Base-by-base conservation (phyloP, 75 land plant species). In the Selaginella tamariscina region DNA sequence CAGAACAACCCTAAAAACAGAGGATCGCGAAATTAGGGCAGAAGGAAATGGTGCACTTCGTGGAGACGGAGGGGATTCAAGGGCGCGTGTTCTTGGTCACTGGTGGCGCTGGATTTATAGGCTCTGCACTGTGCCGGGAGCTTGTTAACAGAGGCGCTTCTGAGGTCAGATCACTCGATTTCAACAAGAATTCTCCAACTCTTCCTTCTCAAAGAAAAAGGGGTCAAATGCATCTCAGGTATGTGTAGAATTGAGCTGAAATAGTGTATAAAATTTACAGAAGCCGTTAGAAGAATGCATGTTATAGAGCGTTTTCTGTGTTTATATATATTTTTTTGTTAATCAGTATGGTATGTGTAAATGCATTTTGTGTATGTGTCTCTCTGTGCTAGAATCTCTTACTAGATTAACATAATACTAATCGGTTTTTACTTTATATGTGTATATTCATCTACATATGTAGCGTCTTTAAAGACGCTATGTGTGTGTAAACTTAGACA, bases 61-160 rank as follows among this genome's bases (percentile, higher is more conserved):
- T 68, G 49, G 89, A 84, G 79, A 86, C 77, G 66, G 97, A 92
- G 64, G 97, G 97, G 33, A 92, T 92, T 5, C 89, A 92, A 60
- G 94, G 87, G 54, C 83, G 77, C 0, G 70, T 69, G 2, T 92
- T 92, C 81, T 81, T 84, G 49, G 97, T 92, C 31, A 92, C 94
- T 1, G 97, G 93, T 1, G 97, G 97, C 0, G 71, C 83, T 2
- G 89, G 89, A 32, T 81, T 80, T 80, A 85, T 88, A 11, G 97
- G 97, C 26, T 65, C 93, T 2, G 82, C 88, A 22, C 79, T 92
- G 8, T 88, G 97, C 75, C 49, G 86, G 33, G 94, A 92, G 73
- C 87, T 92, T 2, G 71, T 80, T 22, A 66, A 86, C 2, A 67
- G 97, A 15, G 97, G 97, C 0, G 94, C 94, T n/a, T 74, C 56